These are phyloP conservation scores for Excoecaria cochinchinensis DNA, from an alignment of 345 rosid genomes.

Conservation along the genomic window DNA sequence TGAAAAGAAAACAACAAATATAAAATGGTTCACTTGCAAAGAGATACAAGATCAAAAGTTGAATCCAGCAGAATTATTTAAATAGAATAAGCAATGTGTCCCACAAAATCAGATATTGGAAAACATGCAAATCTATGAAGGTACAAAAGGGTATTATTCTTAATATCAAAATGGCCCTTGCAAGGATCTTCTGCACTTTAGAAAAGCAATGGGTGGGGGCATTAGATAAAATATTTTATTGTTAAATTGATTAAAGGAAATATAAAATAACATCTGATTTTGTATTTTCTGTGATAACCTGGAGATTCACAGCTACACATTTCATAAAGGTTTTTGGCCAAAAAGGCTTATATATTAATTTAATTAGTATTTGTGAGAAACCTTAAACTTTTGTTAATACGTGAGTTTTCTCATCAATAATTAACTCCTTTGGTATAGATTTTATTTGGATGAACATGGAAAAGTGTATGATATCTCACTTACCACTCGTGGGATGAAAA, in stretches of 20 bases:
- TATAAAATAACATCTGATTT: neutral
- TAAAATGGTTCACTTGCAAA: neutral
- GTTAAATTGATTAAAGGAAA: neutral
- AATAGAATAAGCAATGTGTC: conserved; percentile 32
- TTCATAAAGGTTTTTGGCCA: neutral
- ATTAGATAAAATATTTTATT: neutral
- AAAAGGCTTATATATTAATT: conserved; percentile 20
- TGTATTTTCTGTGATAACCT: neutral
- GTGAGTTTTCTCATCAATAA: conserved; percentile 23
- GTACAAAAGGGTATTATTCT: conserved; percentile 20
- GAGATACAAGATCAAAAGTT: neutral
- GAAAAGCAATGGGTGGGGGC: conserved; percentile 13
- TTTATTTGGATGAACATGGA: conserved; percentile 17
- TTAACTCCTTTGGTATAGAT: conserved; percentile 8
- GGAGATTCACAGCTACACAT: conserved; percentile 1
- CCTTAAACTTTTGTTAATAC: conserved; percentile 31
- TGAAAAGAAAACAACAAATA: neutral
- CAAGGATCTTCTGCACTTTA: conserved; percentile 27
- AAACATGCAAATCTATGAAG: conserved; percentile 36
- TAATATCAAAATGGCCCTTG: conserved; percentile 40
- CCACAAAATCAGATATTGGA: conserved; percentile 41
- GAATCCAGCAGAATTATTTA: neutral
- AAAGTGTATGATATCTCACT: conserved; percentile 21
- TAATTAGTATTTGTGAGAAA: conserved; percentile 24
- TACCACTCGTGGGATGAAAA: conserved; percentile 36